A percentile compares a stretch with the other conserved stretches of the same genome.
These are phyloP conservation scores for Tubosaeta brunneosetosa DNA, from an alignment of 768 basidiomycete genomes.

Conservation along the genomic window DNA sequence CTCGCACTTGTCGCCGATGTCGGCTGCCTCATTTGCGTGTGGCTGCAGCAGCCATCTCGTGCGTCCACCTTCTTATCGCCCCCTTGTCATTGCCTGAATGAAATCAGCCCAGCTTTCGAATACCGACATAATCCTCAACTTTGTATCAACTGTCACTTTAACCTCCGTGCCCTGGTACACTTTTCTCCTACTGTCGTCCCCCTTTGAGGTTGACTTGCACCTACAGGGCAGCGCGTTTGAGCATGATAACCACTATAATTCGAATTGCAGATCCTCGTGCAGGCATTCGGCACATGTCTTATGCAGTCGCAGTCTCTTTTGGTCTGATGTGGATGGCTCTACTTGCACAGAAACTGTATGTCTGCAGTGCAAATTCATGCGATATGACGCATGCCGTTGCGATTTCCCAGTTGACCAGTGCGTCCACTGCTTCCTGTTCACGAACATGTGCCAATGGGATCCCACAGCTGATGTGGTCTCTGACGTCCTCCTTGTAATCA, in stretches of 20 bases:
- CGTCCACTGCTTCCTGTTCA: not conserved
- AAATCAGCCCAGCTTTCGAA: not conserved
- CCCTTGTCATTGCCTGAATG: not conserved
- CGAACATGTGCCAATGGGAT: not conserved
- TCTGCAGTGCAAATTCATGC: not conserved
- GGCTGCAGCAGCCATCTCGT: slow-evolving; percentile 7
- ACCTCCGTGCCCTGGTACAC: slow-evolving; percentile 12
- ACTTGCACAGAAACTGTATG: slow-evolving; percentile 2
- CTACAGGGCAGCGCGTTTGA: slow-evolving; percentile 14
- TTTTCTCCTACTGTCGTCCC: not conserved
- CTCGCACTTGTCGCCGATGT: slow-evolving; percentile 15
- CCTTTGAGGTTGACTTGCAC: not conserved
- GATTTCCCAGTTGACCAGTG: slow-evolving; percentile 15
- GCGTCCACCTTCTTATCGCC: not conserved
- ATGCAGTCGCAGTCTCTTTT: slow-evolving; percentile 5
- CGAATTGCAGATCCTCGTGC: slow-evolving; percentile 4
- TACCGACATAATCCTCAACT: slow-evolving; percentile 1
- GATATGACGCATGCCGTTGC: not conserved
- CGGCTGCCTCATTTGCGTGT: slow-evolving; percentile 2
- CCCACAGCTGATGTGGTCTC: slow-evolving; percentile 18
- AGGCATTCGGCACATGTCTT: not conserved
- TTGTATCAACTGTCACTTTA: not conserved
- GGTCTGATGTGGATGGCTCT: slow-evolving; percentile 13
- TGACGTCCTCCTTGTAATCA: slow-evolving; percentile 11
- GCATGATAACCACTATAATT: slow-evolving; percentile 12